Conservation (phyloP, 306 rosid species). For the Arachis hypogaea region DNA sequence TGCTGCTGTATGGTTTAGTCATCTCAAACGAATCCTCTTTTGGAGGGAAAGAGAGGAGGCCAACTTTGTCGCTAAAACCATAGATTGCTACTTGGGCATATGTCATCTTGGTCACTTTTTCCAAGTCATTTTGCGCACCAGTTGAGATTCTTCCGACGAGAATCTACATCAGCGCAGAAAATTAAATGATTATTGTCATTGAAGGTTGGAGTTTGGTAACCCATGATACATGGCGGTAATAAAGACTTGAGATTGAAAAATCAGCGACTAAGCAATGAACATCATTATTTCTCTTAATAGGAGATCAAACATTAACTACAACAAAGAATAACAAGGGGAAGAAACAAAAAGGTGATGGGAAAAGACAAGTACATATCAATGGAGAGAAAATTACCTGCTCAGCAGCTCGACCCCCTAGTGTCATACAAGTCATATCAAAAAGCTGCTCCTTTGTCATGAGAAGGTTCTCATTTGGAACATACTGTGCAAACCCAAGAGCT, state of each 20-base stretch:
- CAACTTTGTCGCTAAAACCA: conserved; percentile 94
- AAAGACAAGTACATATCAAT: neutral
- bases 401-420: conserved; percentile 97
- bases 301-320: conserved; percentile 11
- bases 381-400: conserved; percentile 70
- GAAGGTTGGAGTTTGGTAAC: neutral
- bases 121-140: conserved; percentile 94
- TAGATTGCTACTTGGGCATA: conserved; percentile 94
- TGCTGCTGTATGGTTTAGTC: conserved; percentile 85
- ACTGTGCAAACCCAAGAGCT: conserved; percentile 96
- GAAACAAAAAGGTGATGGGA: neutral
- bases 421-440: conserved; percentile 90
- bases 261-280: neutral
- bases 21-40: conserved; percentile 65
- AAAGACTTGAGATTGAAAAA: neutral
- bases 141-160: conserved; percentile 84
- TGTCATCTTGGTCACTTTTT: conserved; percentile 95
- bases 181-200: conserved; percentile 19
- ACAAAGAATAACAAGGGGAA: neutral
- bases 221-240: neutral
- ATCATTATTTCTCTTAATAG: conserved; percentile 5
- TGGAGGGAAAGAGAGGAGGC: conserved; percentile 89
- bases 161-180: conserved; percentile 52
- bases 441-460: conserved; percentile 96
- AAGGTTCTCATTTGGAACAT: conserved; percentile 91